Evolutionary conservation across 805 yeast genomes (phyloP).

Genomic region (Saccharomycopsis capsularis): DNA sequence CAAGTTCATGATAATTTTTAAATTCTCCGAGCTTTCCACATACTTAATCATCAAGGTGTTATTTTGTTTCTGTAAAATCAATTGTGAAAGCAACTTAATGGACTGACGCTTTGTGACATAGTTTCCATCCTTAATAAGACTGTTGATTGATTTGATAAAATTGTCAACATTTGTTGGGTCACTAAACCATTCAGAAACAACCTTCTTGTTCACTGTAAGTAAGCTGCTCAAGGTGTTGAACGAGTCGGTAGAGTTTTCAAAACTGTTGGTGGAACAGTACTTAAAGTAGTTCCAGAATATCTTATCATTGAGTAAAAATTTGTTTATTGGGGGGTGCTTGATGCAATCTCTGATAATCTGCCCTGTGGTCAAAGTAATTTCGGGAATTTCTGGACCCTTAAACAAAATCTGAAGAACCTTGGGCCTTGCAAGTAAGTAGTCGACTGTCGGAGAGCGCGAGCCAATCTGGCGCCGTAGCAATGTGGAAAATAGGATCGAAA

Average conservation of each 20-base stretch:
- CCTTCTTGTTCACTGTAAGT: slow-evolving; percentile 59
- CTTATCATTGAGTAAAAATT: slow-evolving; percentile 50
- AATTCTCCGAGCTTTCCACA: slow-evolving; percentile 72
- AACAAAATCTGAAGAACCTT: slow-evolving; percentile 56
- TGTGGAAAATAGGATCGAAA: slow-evolving; percentile 62
- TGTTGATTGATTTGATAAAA: slow-evolving; percentile 60
- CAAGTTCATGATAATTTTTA: slow-evolving; percentile 80
- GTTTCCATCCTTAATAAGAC: slow-evolving; percentile 64
- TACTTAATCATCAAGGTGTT: slow-evolving; percentile 67
- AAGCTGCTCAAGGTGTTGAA: slow-evolving; percentile 70
- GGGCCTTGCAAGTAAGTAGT: slow-evolving; percentile 64
- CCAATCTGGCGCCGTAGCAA: slow-evolving; percentile 75
- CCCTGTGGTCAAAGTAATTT: slow-evolving; percentile 68
- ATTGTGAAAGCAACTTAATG: slow-evolving; percentile 62
- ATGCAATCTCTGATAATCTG: slow-evolving; percentile 79
- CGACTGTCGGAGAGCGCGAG: slow-evolving; percentile 77
- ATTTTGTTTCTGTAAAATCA: slow-evolving; percentile 67
- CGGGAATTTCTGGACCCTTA: slow-evolving; percentile 66
- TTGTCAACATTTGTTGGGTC: slow-evolving; percentile 40
- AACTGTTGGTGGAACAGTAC: slow-evolving; percentile 66
- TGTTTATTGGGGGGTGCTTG: slow-evolving; percentile 64
- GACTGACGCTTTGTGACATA: slow-evolving; percentile 93
- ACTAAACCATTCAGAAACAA: slow-evolving; percentile 65
- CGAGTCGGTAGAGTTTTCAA: slow-evolving; percentile 88
- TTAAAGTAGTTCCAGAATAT: slow-evolving; percentile 78